Conservation (phyloP, 768 basidiomycete species). For the Baorangia bicolor region DNA sequence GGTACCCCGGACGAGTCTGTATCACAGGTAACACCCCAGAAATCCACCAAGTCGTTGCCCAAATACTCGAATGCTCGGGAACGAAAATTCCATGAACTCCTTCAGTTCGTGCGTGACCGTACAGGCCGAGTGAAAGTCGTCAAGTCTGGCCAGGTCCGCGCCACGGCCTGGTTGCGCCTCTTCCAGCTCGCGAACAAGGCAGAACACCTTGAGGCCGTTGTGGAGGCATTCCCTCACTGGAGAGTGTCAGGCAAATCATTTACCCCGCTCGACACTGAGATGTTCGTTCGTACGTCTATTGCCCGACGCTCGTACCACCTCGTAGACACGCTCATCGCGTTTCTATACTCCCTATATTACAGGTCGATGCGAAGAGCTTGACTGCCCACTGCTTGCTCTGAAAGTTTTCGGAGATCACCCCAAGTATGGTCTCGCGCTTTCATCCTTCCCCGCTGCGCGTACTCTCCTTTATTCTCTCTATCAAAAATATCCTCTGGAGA, state of each 20-base stretch:
- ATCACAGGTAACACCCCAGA: not conserved
- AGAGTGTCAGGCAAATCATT: conserved; percentile 44
- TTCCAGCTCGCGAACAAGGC: conserved; percentile 49
- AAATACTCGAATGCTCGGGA: conserved; percentile 14
- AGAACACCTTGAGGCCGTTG: conserved; percentile 48
- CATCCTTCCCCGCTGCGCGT: conserved; percentile 49
- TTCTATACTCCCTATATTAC: not conserved
- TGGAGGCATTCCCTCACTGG: conserved; percentile 50
- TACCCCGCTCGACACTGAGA: conserved; percentile 40
- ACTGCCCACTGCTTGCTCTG: conserved; percentile 55
- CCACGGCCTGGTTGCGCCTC: conserved; percentile 50
- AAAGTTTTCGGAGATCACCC: conserved; percentile 60
- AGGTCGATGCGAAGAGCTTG: conserved; percentile 65
- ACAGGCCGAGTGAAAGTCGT: conserved; percentile 29
- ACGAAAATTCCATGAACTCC: conserved; percentile 19
- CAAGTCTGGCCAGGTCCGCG: conserved; percentile 39
- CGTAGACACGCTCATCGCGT: not conserved
- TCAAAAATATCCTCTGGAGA: conserved; percentile 43
- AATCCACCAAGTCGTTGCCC: not conserved
- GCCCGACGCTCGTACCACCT: not conserved
- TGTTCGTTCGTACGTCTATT: conserved; percentile 52
- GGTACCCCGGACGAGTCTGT: not conserved
- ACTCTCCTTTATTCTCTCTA: conserved; percentile 59
- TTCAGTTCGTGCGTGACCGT: conserved; percentile 30
- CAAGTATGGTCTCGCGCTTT: conserved; percentile 55